These are phyloP conservation scores for Candida ulmi DNA, from an alignment of 805 yeast genomes.

Conservation along the genomic window DNA sequence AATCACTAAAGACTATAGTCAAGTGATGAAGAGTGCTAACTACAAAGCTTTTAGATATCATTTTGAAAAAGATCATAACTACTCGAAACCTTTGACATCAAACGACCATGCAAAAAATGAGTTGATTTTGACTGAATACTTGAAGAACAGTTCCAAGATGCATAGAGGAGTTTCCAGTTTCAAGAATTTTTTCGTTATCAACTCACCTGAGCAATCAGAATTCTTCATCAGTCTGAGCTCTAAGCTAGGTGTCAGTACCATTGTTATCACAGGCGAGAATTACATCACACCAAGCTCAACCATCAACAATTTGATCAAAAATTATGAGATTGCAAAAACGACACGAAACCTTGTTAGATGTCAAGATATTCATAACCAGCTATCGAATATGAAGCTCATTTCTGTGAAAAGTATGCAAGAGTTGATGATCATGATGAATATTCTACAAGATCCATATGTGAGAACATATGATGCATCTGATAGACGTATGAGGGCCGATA, in stretches of 20 bases:
- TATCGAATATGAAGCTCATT: slow-evolving; percentile 4
- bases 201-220: slow-evolving; percentile 17
- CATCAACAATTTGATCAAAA: slow-evolving; percentile 7
- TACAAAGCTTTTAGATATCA: slow-evolving; percentile 10
- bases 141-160: slow-evolving; percentile 7
- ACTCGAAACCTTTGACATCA: slow-evolving; percentile 9
- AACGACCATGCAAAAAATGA: slow-evolving; percentile 8
- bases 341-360: slow-evolving; percentile 7
- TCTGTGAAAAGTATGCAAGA: slow-evolving; percentile 8
- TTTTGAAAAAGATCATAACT: slow-evolving; percentile 6
- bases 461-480: not conserved
- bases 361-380: slow-evolving; percentile 6
- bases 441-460: slow-evolving; percentile 10
- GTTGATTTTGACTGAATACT: slow-evolving; percentile 6
- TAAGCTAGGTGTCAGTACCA: slow-evolving; percentile 12
- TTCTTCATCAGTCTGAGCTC: slow-evolving; percentile 15
- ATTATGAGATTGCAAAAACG: slow-evolving; percentile 5
- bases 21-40: slow-evolving; percentile 7
- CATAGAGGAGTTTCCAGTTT: slow-evolving; percentile 3
- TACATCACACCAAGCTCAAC: slow-evolving; percentile 16
- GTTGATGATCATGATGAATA: slow-evolving; percentile 3
- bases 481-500: not conserved
- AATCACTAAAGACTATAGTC: slow-evolving; percentile 5
- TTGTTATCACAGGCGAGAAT: slow-evolving; percentile 14
- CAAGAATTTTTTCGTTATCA: slow-evolving; percentile 17